phyloP scores from a whole-genome alignment of 2,329 filamentous ascomycete genomes.

The Didymella pinodella region DNA sequence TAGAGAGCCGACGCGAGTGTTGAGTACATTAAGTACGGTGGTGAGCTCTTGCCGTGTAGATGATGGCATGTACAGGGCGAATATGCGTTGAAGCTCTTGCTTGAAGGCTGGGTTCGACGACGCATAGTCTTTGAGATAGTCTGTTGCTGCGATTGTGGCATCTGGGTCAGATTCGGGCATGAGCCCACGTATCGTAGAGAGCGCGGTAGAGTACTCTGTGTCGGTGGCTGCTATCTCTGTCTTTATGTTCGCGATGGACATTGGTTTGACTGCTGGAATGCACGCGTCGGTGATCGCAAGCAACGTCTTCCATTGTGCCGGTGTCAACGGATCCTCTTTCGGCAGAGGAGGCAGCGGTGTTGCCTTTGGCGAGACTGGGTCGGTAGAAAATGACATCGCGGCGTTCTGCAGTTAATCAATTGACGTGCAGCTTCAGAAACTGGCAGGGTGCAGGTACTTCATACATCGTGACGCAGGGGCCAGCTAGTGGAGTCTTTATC shows the following conservation, averaged over 20 bases:
- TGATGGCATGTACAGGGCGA: constrained; percentile 59
- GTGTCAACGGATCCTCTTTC: constrained; percentile 58
- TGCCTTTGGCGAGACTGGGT: constrained; percentile 46
- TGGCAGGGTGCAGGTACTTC: constrained; percentile 1
- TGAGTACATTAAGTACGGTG: constrained; percentile 62
- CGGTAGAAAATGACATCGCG: constrained; percentile 32
- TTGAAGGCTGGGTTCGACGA: constrained; percentile 63
- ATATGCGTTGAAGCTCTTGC: constrained; percentile 57
- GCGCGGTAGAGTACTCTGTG: constrained; percentile 58
- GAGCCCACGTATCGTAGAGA: constrained; percentile 47
- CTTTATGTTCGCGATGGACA: constrained; percentile 45
- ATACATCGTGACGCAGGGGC: constrained; percentile 6
- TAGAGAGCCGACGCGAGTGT: constrained; percentile 68
- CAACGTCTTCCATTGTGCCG: constrained; percentile 66
- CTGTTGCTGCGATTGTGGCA: constrained; percentile 56
- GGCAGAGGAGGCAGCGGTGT: constrained; percentile 59
- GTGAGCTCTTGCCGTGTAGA: constrained; percentile 59
- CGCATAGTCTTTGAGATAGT: constrained; percentile 63
- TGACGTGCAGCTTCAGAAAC: neutral
- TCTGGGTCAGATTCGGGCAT: constrained; percentile 39
- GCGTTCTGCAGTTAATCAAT: neutral
- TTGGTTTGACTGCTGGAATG: constrained; percentile 65
- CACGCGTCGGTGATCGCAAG: constrained; percentile 65
- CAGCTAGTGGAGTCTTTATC: constrained; percentile 10
- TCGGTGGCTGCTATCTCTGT: constrained; percentile 59